phyloP scores from a whole-genome alignment of 2,329 filamentous ascomycete species.

The Cordyceps militaris region DNA sequence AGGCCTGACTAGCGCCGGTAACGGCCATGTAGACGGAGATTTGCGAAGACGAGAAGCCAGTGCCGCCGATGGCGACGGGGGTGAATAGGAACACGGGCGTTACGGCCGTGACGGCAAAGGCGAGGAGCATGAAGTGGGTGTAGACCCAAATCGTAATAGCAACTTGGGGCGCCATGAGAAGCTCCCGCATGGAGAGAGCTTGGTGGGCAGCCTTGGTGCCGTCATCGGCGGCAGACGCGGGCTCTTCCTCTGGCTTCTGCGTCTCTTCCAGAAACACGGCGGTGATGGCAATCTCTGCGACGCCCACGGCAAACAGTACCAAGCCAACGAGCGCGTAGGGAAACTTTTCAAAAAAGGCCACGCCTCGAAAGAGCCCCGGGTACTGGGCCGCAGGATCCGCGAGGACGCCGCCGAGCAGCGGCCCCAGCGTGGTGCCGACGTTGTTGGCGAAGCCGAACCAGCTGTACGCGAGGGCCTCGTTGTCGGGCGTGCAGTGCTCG shows the following conservation, averaged over 20 bases:
- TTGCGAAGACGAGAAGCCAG: slow-evolving; percentile 51
- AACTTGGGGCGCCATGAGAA: slow-evolving; percentile 60
- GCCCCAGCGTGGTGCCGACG: slow-evolving; percentile 65
- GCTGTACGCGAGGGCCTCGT: slow-evolving; percentile 66
- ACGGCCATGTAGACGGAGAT: slow-evolving; percentile 62
- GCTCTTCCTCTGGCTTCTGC: slow-evolving; percentile 25
- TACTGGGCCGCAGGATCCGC: slow-evolving; percentile 62
- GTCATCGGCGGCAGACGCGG: slow-evolving; percentile 18
- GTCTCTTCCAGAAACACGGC: slow-evolving; percentile 59
- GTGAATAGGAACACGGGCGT: slow-evolving; percentile 64
- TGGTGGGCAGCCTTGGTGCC: neutral
- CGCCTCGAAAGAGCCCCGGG: slow-evolving; percentile 41
- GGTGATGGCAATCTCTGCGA: slow-evolving; percentile 44
- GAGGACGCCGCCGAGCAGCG: slow-evolving; percentile 62
- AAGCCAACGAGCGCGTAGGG: slow-evolving; percentile 51
- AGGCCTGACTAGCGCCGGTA: slow-evolving; percentile 57
- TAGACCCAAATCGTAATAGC: slow-evolving; percentile 59
- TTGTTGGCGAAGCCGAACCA: slow-evolving; percentile 72
- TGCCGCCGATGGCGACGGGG: slow-evolving; percentile 53
- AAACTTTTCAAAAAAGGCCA: slow-evolving; percentile 40
- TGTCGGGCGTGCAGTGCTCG: slow-evolving; percentile 62
- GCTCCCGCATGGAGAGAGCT: slow-evolving; percentile 22
- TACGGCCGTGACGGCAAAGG: slow-evolving; percentile 64
- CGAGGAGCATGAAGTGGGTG: slow-evolving; percentile 59
- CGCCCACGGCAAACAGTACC: slow-evolving; percentile 46